Percentiles rank a stretch among this genome's conserved stretches.
Evolutionary conservation across 768 basidiomycete species (phyloP).

Genomic region (Podaxis sp.): DNA sequence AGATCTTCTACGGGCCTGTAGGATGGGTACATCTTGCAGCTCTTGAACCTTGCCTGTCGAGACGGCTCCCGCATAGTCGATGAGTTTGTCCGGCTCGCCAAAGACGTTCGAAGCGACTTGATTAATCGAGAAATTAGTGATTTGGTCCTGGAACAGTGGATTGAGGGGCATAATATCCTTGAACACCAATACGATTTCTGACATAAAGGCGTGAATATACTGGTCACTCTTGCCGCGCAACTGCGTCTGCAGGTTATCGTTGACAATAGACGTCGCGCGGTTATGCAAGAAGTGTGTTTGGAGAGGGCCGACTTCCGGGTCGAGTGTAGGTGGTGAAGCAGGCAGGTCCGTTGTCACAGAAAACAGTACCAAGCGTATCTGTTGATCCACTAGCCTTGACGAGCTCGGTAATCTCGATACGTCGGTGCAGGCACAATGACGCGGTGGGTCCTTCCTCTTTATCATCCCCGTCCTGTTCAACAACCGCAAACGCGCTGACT

Average conservation of each 20-base stretch:
- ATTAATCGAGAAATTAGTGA: constrained; percentile 93
- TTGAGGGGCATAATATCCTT: too few species aligned
- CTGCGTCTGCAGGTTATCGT: constrained; percentile 78
- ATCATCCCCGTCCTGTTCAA: constrained; percentile 51
- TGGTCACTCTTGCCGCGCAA: constrained; percentile 92
- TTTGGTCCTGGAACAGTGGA: constrained; percentile 97
- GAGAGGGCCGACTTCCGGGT: constrained; percentile 46
- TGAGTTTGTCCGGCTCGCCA: too few species aligned
- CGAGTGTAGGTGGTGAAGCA: background rate
- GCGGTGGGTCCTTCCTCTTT: constrained; percentile 90
- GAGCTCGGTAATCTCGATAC: constrained; percentile 88
- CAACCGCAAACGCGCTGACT: constrained; percentile 79
- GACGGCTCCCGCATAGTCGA: constrained; percentile 95
- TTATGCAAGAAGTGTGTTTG: too few species aligned
- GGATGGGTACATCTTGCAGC: too few species aligned
- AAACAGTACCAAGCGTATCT: too few species aligned
- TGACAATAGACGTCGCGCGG: constrained; percentile 85
- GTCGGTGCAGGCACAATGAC: constrained; percentile 89
- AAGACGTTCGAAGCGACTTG: constrained; percentile 91
- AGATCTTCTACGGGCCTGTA: too few species aligned
- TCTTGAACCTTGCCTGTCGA: constrained; percentile 94
- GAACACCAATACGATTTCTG: constrained; percentile 95
- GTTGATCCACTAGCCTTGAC: too few species aligned
- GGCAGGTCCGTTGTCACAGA: too few species aligned
- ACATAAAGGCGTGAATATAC: constrained; percentile 93